These are phyloP conservation scores for Suillus paluster DNA, from an alignment of 768 basidiomycete species.

Conservation along the genomic window DNA sequence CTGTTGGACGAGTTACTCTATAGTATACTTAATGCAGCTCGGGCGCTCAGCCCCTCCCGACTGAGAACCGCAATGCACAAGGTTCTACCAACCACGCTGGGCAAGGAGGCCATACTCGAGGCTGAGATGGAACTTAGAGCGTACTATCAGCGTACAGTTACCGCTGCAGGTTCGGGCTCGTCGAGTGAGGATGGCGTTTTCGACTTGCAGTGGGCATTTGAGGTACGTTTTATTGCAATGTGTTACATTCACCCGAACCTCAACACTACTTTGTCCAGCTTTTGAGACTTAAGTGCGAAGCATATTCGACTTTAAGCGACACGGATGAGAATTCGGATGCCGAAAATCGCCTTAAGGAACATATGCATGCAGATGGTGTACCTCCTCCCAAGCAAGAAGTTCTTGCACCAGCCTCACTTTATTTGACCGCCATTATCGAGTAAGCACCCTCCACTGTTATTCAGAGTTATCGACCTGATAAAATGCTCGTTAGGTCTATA, in stretches of 20 bases:
- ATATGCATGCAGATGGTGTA: constrained; percentile 56
- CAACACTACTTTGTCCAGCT: constrained; percentile 48
- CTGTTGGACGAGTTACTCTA: constrained; percentile 85
- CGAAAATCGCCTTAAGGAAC: constrained; percentile 64
- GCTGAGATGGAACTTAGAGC: constrained; percentile 92
- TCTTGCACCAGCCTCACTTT: constrained; percentile 82
- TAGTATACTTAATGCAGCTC: constrained; percentile 66
- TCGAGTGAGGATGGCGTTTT: constrained; percentile 60
- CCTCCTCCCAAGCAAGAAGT: constrained; percentile 57
- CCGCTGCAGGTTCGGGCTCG: constrained; percentile 34
- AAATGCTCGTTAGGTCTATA: constrained; percentile 57
- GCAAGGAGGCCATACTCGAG: constrained; percentile 90
- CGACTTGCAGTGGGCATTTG: constrained; percentile 74
- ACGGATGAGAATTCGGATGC: constrained; percentile 73
- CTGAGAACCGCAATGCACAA: constrained; percentile 73
- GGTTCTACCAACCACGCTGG: constrained; percentile 78
- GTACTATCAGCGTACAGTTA: constrained; percentile 77
- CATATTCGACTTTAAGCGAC: constrained; percentile 85
- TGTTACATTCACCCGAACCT: not conserved
- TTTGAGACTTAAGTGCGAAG: constrained; percentile 84
- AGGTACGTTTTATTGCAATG: constrained; percentile 48
- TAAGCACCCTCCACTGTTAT: constrained; percentile 48
- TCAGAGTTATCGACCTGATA: constrained; percentile 30
- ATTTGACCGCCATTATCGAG: constrained; percentile 93
- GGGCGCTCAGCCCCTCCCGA: constrained; percentile 73